Evolutionary conservation across 2,329 filamentous ascomycete genomes (phyloP).

Genomic region (Triangularia verruculosa): DNA sequence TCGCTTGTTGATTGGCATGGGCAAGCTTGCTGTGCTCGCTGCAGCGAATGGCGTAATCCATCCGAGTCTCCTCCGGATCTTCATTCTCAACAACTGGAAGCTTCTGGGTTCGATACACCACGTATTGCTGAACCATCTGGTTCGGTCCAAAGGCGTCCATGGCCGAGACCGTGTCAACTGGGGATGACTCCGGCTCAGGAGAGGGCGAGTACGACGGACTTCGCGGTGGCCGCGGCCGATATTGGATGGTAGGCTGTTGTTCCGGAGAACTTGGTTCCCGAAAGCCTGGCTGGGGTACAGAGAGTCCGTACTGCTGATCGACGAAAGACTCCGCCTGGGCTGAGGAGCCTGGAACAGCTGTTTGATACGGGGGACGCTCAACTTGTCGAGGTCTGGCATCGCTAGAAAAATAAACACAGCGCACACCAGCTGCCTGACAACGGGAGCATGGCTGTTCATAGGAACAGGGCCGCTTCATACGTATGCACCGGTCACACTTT

Average conservation of each 20-base stretch:
- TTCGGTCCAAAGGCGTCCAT: background rate
- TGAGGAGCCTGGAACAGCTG: too few species aligned
- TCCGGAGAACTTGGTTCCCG: background rate
- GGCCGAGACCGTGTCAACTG: background rate
- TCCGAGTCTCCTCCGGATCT: background rate
- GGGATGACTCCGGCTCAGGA: background rate
- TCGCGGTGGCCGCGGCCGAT: background rate
- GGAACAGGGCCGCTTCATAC: background rate
- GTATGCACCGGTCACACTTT: background rate
- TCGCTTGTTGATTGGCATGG: slow-evolving; percentile 10
- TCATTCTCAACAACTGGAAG: background rate
- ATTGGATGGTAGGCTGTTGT: background rate
- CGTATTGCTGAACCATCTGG: background rate
- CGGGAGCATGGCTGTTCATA: background rate
- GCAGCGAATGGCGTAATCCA: slow-evolving; percentile 1
- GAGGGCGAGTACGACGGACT: background rate
- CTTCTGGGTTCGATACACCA: slow-evolving; percentile 2
- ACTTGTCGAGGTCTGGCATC: background rate
- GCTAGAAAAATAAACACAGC: background rate
- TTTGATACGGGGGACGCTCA: background rate
- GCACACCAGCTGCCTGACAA: background rate
- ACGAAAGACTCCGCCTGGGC: background rate
- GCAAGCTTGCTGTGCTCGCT: background rate
- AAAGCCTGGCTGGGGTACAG: background rate
- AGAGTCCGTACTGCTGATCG: background rate